A percentile compares a stretch with the other conserved stretches of the same genome.
These are phyloP conservation scores for Podospora tetraspora DNA, from an alignment of 495 filamentous ascomycete genomes.

Conservation along the genomic window DNA sequence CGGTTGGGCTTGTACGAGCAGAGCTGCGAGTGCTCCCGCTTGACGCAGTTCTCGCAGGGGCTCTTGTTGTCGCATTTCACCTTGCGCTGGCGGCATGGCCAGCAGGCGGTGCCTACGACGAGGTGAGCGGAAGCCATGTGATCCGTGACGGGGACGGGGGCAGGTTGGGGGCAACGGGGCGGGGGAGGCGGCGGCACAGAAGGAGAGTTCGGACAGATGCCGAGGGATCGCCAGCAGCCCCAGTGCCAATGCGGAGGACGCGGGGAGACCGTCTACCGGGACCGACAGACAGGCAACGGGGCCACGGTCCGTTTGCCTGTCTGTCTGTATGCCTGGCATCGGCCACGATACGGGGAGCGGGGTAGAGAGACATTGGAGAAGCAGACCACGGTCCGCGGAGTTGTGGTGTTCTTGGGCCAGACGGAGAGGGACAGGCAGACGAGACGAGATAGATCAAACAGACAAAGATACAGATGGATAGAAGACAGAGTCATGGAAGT, in stretches of 20 bases:
- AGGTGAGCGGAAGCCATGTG: slow-evolving; percentile 13
- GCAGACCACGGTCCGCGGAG: background rate
- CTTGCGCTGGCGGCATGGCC: slow-evolving; percentile 67
- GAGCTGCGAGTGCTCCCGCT: slow-evolving; percentile 64
- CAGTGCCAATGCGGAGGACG: background rate
- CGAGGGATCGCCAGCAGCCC: slow-evolving; percentile 11
- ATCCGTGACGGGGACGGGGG: background rate
- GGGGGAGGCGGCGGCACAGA: background rate
- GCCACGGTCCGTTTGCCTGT: background rate
- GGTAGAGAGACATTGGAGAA: background rate
- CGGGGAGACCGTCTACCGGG: background rate
- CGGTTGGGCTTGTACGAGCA: slow-evolving; percentile 69
- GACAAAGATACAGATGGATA: background rate
- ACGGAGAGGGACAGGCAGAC: too few species aligned
- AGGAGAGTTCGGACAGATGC: slow-evolving; percentile 4
- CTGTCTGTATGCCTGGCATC: background rate
- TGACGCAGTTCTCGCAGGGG: slow-evolving; percentile 68
- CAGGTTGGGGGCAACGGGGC: background rate
- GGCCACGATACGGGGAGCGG: background rate
- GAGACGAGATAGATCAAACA: background rate
- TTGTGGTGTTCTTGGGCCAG: background rate
- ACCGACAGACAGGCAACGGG: background rate
- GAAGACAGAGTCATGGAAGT: background rate
- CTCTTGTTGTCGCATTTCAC: slow-evolving; percentile 71
- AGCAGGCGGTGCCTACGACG: slow-evolving; percentile 56